Evolutionary conservation across 2,329 filamentous ascomycete genomes (phyloP).

Genomic region (Alternaria novae-zelandiae): DNA sequence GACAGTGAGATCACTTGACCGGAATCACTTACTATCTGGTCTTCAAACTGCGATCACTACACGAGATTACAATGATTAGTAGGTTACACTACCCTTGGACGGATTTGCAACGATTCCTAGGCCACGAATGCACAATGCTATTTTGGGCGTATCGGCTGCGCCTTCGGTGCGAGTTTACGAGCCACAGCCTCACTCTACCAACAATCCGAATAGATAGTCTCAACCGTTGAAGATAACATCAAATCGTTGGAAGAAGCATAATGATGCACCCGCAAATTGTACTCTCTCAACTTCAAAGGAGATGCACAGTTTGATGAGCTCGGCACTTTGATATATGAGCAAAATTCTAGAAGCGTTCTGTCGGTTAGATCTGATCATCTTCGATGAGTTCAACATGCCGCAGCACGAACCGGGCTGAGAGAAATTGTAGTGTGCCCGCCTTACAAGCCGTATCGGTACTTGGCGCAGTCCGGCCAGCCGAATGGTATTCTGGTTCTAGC

Average conservation of each 20-base stretch:
- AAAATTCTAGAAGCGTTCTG: background rate
- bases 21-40: too few relatives aligned
- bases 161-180: background rate
- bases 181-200: background rate
- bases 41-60: background rate
- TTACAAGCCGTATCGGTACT: background rate
- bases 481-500: background rate
- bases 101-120: background rate
- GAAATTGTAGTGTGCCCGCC: slow-evolving; percentile 1
- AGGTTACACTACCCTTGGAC: background rate
- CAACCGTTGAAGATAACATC: background rate
- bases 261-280: background rate
- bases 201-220: background rate
- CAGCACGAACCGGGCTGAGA: background rate
- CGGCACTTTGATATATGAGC: background rate
- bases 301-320: background rate
- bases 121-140: background rate
- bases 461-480: background rate
- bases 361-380: background rate
- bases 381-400: background rate
- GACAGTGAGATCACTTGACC: background rate
- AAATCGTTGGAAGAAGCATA: background rate
- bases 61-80: background rate
- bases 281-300: too few relatives aligned
- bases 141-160: background rate